Evolutionary conservation across 2,329 filamentous ascomycete species (phyloP).

Genomic region (Colletotrichum sp.): DNA sequence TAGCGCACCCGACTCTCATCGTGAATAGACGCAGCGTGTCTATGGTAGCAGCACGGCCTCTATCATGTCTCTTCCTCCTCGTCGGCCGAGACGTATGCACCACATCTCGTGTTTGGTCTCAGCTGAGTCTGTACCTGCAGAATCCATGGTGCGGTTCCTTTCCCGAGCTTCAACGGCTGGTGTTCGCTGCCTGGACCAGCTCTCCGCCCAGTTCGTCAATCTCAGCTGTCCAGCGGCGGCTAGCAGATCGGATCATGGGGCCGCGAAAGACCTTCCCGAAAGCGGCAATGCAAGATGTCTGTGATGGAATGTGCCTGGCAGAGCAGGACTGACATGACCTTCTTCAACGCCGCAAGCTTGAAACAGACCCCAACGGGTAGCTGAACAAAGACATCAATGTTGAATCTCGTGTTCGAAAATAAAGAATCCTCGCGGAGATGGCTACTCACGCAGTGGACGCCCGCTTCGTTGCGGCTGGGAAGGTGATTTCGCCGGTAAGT

Average conservation of each 20-base stretch:
- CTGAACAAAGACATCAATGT: not conserved
- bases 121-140: not conserved
- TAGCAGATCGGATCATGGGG: not conserved
- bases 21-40: not conserved
- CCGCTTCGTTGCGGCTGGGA: not conserved
- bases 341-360: not conserved
- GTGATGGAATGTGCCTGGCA: not conserved
- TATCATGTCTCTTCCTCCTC: not conserved
- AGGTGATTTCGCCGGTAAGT: not conserved
- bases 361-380: conserved; percentile 1
- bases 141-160: not conserved
- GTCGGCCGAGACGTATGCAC: not conserved
- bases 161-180: not conserved
- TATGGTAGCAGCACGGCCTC: not conserved
- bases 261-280: not conserved
- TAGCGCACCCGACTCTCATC: not conserved
- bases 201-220: not conserved
- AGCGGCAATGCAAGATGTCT: not conserved
- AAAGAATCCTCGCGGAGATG: not conserved
- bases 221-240: not conserved
- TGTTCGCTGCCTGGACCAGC: not conserved
- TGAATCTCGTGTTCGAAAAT: conserved; percentile 9
- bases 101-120: not conserved
- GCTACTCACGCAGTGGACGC: not conserved
- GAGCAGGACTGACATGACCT: not conserved